Conservation (phyloP, 2,329 filamentous ascomycete genomes). For the Hysterium pulicare region DNA sequence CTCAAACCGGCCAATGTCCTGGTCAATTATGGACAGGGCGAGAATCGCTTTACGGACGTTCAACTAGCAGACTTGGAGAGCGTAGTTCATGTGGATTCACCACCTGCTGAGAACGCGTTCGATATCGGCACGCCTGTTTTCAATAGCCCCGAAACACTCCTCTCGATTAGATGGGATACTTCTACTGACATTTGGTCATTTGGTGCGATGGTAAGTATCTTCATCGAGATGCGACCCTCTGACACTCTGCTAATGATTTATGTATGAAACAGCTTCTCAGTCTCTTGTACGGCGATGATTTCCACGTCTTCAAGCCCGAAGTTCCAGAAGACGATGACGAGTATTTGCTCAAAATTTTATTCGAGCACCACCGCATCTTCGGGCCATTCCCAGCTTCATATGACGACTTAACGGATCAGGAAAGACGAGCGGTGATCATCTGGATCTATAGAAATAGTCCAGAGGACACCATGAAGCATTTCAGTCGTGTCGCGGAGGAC, state of each 20-base stretch:
- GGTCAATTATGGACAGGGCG: conserved; percentile 28
- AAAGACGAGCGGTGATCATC: conserved; percentile 10
- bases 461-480: conserved; percentile 12
- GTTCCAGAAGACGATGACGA: conserved; percentile 19
- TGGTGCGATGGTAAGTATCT: conserved; percentile 30
- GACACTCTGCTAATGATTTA: conserved; percentile 4
- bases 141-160: conserved; percentile 35
- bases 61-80: conserved; percentile 34
- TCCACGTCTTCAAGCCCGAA: conserved; percentile 23
- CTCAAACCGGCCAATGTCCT: conserved; percentile 40
- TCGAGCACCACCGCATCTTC: conserved; percentile 20
- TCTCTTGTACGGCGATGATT: conserved; percentile 23
- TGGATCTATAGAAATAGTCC: conserved; percentile 12
- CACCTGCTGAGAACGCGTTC: conserved; percentile 20
- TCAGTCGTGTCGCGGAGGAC: conserved; percentile 9
- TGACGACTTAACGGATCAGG: conserved; percentile 17
- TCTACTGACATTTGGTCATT: conserved; percentile 43
- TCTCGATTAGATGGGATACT: conserved; percentile 34
- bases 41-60: conserved; percentile 32
- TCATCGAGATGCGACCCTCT: not conserved
- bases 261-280: conserved; percentile 22
- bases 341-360: conserved; percentile 20
- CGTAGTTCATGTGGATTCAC: conserved; percentile 18
- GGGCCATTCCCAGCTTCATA: conserved; percentile 22
- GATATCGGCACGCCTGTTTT: conserved; percentile 37